Conservation (phyloP, 2,329 filamentous ascomycete species). For the Alternaria arborescens region DNA sequence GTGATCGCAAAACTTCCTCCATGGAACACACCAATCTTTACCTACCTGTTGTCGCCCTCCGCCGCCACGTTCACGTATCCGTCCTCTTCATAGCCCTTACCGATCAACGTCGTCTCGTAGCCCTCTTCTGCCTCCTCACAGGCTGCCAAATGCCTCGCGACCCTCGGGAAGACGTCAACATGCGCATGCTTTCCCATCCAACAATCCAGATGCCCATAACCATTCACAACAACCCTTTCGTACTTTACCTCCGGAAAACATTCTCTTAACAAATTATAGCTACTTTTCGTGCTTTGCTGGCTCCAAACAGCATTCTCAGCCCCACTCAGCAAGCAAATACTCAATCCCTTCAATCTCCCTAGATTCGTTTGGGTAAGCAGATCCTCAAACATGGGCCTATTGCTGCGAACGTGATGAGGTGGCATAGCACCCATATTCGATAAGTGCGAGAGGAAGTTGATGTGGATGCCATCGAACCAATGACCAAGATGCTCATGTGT, state of each 20-base stretch:
- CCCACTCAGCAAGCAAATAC: neutral
- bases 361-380: too few relatives aligned
- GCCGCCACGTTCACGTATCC: neutral
- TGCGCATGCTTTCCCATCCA: neutral
- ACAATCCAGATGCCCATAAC: neutral
- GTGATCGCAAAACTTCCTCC: too few relatives aligned
- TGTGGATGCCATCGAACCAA: neutral
- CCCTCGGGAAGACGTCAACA: neutral
- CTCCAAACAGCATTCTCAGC: neutral
- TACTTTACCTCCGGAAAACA: neutral
- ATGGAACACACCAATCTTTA: too few relatives aligned
- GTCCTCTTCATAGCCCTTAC: neutral
- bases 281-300: neutral
- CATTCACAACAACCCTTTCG: neutral
- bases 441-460: neutral
- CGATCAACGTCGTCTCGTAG: neutral
- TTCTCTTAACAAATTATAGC: neutral
- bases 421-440: too few relatives aligned
- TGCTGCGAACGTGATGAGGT: too few relatives aligned
- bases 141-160: neutral
- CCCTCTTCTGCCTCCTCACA: neutral
- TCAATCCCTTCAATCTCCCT: neutral
- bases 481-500: conserved; percentile 57
- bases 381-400: too few relatives aligned
- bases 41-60: neutral